A percentile compares a stretch with the other conserved stretches of the same genome.
Conservation (phyloP, 2,329 filamentous ascomycete species). For the Colletotrichum sp. region DNA sequence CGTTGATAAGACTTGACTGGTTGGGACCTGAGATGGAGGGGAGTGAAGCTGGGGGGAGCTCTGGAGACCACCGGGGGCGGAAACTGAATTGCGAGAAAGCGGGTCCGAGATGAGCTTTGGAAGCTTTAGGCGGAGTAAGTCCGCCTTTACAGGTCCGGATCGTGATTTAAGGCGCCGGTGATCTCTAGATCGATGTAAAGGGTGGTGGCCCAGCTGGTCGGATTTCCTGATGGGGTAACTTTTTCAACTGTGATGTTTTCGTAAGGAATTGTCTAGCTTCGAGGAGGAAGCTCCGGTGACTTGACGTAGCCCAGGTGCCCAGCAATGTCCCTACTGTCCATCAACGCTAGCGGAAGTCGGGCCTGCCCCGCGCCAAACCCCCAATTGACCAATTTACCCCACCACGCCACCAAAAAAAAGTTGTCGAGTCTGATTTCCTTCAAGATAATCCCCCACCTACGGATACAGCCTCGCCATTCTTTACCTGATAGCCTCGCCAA, state of each 20-base stretch:
- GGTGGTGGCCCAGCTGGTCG: not conserved
- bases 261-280: not conserved
- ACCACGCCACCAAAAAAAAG: constrained; percentile 6
- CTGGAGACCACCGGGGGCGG: not conserved
- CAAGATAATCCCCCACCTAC: not conserved
- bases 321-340: not conserved
- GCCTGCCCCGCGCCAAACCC: constrained; percentile 9
- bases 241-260: not conserved
- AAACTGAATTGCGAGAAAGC: not conserved
- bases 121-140: not conserved
- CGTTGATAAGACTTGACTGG: not conserved
- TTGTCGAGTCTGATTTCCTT: not conserved
- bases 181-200: not conserved
- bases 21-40: not conserved
- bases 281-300: not conserved
- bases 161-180: not conserved
- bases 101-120: not conserved
- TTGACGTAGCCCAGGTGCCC: not conserved
- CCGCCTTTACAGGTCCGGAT: not conserved
- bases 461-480: not conserved
- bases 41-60: not conserved
- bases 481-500: not conserved
- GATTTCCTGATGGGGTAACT: not conserved
- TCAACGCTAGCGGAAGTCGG: not conserved
- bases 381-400: constrained; percentile 3